Percentiles rank a stretch among this genome's conserved stretches.
Evolutionary conservation across 495 filamentous ascomycete genomes (phyloP).

Genomic region (Penicillium coffeae): DNA sequence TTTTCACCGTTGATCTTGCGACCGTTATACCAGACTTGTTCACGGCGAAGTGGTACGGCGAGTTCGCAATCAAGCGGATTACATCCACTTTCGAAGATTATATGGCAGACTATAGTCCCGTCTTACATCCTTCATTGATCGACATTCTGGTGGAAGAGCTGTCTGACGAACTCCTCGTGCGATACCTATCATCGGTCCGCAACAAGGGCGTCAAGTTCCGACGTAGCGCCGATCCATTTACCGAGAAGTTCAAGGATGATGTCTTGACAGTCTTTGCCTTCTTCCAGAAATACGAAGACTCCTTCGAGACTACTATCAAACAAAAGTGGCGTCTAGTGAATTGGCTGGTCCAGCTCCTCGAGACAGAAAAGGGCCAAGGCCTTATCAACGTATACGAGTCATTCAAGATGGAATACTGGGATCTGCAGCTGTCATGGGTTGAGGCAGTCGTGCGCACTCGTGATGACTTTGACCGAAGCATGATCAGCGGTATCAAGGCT

Average conservation of each 20-base stretch:
- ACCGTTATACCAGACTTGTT: conserved; percentile 83
- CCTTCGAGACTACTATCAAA: conserved; percentile 69
- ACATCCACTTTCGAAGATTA: conserved; percentile 93
- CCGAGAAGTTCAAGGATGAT: conserved; percentile 87
- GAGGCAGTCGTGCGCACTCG: conserved; percentile 81
- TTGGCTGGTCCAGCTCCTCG: conserved; percentile 69
- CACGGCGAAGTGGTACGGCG: conserved; percentile 80
- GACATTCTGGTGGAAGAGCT: conserved; percentile 90
- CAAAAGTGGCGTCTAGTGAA: conserved; percentile 88
- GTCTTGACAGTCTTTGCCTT: conserved; percentile 76
- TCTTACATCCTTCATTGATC: conserved; percentile 77
- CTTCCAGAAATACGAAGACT: conserved; percentile 58
- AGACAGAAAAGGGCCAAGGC: conserved; percentile 63
- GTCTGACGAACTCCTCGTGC: conserved; percentile 79
- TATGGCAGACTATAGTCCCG: conserved; percentile 73
- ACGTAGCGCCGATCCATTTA: conserved; percentile 68
- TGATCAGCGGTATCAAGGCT: conserved; percentile 83
- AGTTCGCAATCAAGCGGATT: conserved; percentile 81
- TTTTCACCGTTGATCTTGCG: conserved; percentile 84
- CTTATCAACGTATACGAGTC: conserved; percentile 73
- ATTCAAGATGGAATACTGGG: conserved; percentile 88
- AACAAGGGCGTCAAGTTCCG: conserved; percentile 91
- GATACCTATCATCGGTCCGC: conserved; percentile 80
- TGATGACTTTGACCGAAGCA: conserved; percentile 89
- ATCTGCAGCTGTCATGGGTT: conserved; percentile 94